Evolutionary conservation across 2,329 filamentous ascomycete genomes (phyloP).

Genomic region (Penicillium olsonii): DNA sequence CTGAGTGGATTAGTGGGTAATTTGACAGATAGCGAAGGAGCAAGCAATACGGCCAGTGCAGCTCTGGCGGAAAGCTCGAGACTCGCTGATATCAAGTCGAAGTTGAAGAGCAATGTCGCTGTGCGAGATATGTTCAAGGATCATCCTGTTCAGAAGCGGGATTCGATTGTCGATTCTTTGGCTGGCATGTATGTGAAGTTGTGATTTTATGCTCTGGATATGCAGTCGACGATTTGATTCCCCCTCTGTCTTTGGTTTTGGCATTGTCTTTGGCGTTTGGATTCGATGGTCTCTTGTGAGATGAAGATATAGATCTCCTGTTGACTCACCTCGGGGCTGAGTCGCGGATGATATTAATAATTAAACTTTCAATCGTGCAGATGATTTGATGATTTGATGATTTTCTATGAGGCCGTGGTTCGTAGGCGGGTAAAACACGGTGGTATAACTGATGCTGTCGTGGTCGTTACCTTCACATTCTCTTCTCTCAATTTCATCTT

Average conservation of each 20-base stretch:
- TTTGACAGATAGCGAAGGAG: conserved; percentile 1
- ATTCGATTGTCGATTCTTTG: conserved; percentile 1
- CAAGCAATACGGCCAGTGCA: background rate
- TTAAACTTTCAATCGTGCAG: background rate
- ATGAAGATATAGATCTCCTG: background rate
- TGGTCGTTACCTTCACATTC: too few relatives aligned
- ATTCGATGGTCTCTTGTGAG: background rate
- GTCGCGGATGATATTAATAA: background rate
- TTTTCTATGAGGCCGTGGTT: too few relatives aligned
- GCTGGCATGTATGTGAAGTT: conserved; percentile 2
- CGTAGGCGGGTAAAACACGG: too few relatives aligned
- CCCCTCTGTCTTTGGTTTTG: background rate
- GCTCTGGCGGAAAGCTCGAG: background rate
- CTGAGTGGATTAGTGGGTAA: conserved; percentile 8
- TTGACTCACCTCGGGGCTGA: background rate
- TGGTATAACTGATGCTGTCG: too few relatives aligned
- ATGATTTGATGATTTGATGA: conserved; percentile 7
- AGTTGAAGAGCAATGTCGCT: conserved; percentile 11
- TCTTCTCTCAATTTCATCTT: too few relatives aligned
- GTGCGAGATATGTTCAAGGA: conserved; percentile 6
- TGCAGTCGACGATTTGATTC: background rate
- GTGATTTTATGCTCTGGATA: conserved; percentile 1
- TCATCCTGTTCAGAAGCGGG: conserved; percentile 2
- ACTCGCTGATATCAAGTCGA: conserved; percentile 2
- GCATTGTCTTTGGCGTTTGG: background rate